These are phyloP conservation scores for Aquanectria penicillioides DNA, from an alignment of 2,329 filamentous ascomycete genomes.

Conservation along the genomic window DNA sequence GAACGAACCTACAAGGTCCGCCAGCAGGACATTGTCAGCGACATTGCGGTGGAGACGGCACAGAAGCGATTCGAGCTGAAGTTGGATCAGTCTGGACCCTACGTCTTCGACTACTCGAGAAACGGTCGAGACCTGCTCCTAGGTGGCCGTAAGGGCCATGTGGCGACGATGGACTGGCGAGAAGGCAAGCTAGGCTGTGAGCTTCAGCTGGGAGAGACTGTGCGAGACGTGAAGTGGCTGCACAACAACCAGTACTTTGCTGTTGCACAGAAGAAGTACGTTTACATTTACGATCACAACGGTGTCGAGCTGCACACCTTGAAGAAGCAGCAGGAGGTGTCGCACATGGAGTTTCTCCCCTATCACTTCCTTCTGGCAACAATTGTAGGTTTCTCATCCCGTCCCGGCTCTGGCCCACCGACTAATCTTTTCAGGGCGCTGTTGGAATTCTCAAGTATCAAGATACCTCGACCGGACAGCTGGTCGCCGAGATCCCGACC, in stretches of 20 bases:
- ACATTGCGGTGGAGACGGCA: constrained; percentile 83
- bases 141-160: constrained; percentile 90
- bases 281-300: constrained; percentile 93
- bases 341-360: constrained; percentile 93
- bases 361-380: constrained; percentile 96
- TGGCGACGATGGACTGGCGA: constrained; percentile 97
- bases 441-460: constrained; percentile 92
- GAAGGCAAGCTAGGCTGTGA: constrained; percentile 92
- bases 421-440: constrained; percentile 65
- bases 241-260: constrained; percentile 96
- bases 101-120: constrained; percentile 86
- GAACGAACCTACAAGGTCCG: constrained; percentile 93
- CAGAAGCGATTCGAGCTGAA: constrained; percentile 94
- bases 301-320: constrained; percentile 94
- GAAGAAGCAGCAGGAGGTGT: constrained; percentile 89
- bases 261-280: constrained; percentile 94
- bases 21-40: constrained; percentile 83
- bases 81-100: constrained; percentile 84
- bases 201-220: constrained; percentile 88
- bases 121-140: constrained; percentile 89
- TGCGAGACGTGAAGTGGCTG: constrained; percentile 89
- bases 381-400: constrained; percentile 65
- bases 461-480: constrained; percentile 91
- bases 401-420: rapidly evolving
- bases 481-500: constrained; percentile 87